These are phyloP conservation scores for Trametes maxima DNA, from an alignment of 768 basidiomycete species.

Conservation along the genomic window DNA sequence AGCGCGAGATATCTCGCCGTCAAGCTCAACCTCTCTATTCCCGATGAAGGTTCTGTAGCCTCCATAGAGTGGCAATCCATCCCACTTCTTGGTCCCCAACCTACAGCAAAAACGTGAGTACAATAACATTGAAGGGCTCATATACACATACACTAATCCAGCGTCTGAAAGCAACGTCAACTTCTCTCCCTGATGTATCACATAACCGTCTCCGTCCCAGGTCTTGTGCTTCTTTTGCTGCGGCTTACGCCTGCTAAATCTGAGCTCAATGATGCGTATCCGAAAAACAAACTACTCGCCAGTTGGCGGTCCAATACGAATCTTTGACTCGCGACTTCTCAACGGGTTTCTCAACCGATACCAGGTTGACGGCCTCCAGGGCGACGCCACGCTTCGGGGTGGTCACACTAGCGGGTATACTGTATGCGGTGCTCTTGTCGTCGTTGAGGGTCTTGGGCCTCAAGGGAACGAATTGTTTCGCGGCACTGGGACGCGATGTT, in stretches of 20 bases:
- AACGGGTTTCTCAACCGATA: conserved; percentile 10
- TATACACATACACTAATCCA: conserved; percentile 61
- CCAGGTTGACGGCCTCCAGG: conserved; percentile 41
- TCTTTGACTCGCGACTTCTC: conserved; percentile 18
- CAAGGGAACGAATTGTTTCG: conserved; percentile 36
- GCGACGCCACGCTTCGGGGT: conserved; percentile 36
- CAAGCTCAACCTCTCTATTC: conserved; percentile 65
- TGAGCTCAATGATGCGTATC: conserved; percentile 2
- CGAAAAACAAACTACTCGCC: conserved; percentile 43
- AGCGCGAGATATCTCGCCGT: conserved; percentile 49
- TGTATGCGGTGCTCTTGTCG: conserved; percentile 25
- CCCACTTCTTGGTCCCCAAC: conserved; percentile 64
- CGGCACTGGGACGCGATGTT: conserved; percentile 34
- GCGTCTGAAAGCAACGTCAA: conserved; percentile 67
- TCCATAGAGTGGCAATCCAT: conserved; percentile 49
- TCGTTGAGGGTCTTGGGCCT: conserved; percentile 34
- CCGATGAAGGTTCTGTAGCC: conserved; percentile 53
- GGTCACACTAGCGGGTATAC: conserved; percentile 29
- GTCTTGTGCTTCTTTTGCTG: conserved; percentile 80
- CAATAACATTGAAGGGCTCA: conserved; percentile 46
- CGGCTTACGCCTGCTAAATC: conserved; percentile 61
- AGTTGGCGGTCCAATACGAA: conserved; percentile 70
- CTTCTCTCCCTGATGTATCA: conserved; percentile 52
- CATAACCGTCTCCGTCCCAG: conserved; percentile 82
- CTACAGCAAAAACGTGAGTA: conserved; percentile 36